Base-by-base conservation (phyloP, 805 yeast genomes). In the Kodamaea hsintzibuensis region DNA sequence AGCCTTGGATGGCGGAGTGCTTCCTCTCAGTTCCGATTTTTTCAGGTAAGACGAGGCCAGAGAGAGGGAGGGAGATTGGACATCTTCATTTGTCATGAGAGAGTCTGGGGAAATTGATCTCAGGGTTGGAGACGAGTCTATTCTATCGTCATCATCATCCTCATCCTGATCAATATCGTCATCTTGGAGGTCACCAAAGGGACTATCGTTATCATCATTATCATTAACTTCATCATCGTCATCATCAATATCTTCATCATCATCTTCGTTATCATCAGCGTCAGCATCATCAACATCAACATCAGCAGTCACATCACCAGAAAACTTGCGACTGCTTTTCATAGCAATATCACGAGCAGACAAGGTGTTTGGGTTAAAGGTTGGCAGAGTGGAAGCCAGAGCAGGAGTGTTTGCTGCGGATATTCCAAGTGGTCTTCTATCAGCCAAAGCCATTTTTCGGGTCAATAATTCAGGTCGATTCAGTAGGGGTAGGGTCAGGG, bases 341-440 rank as follows among this genome's bases (percentile, higher is more conserved):
- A 27, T 39, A 16, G 58, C 56, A 14, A 51, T 30, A 33, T 33
- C 45, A n/a, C 44, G 53, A 16, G 50, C 39, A 49, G 57, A 60
- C 55, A 66, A 63, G 35, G 69, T 57, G 47, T 60, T 63, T 18
- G 77, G 67, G 53, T 71, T 71, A 59, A 71, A 75, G 17, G 79
- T 68, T 7, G 80, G 80, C 6, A 78, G 68, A 9, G 43, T 47
- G 35, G 48, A 45, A 6, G 52, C 47, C 54, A 51, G 54, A 39
- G 79, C 73, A 16, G 81, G 78, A 10, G 79, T 68, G 16, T 82
- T 76, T 45, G 80, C 67, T 19, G 76, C 77, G 46, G 85, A 81
- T 60, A 82, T 73, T 37, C 78, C 81, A 51, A 82, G 76, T 25
- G 87, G 87, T 77, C 86, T 82, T 74, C 85, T 80, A 65, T 83